Percentiles rank a stretch among this genome's conserved stretches.
Conservation (phyloP, 73 alveolate species). For the Paramecium pentaurelia region DNA sequence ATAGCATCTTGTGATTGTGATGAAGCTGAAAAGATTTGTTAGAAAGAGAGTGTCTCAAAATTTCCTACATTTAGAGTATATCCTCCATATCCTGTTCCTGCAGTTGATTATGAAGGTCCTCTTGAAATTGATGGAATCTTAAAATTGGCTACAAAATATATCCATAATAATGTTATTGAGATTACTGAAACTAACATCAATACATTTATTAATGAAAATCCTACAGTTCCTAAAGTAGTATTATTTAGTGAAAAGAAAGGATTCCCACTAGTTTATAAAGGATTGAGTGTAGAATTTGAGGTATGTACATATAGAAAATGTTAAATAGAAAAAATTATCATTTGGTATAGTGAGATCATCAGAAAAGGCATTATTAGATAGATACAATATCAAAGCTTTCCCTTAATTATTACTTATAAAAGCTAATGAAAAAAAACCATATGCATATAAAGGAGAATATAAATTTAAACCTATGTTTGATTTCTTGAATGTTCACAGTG, state of each 20-base stretch:
- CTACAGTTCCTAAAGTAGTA: conserved; percentile 92
- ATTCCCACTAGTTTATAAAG: conserved; percentile 88
- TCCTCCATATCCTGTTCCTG: conserved; percentile 98
- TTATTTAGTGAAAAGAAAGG: conserved; percentile 94
- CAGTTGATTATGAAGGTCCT: conserved; percentile 83
- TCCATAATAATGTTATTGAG: conserved; percentile 84
- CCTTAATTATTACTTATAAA: conserved; percentile 85
- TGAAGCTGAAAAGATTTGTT: conserved; percentile 78
- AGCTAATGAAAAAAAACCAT: conserved; percentile 81
- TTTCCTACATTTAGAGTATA: conserved; percentile 87
- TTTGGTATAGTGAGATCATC: conserved; percentile 90
- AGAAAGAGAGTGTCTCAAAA: conserved; percentile 81
- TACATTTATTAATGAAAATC: conserved; percentile 83
- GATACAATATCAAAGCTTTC: conserved; percentile 85
- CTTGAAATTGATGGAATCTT: conserved; percentile 63
- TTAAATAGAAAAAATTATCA: conserved; percentile 70
- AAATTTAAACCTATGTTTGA: conserved; percentile 85
- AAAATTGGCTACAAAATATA: conserved; percentile 75
- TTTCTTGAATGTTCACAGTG: conserved; percentile 91
- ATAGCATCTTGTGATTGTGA: conserved; percentile 93
- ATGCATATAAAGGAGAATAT: conserved; percentile 88
- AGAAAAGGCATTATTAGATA: conserved; percentile 80
- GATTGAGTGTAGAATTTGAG: conserved; percentile 85
- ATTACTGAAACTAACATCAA: conserved; percentile 83
- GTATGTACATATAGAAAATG: neutral